Evolutionary conservation across 495 filamentous ascomycete genomes (phyloP).

Genomic region (Daldinia caldariorum): DNA sequence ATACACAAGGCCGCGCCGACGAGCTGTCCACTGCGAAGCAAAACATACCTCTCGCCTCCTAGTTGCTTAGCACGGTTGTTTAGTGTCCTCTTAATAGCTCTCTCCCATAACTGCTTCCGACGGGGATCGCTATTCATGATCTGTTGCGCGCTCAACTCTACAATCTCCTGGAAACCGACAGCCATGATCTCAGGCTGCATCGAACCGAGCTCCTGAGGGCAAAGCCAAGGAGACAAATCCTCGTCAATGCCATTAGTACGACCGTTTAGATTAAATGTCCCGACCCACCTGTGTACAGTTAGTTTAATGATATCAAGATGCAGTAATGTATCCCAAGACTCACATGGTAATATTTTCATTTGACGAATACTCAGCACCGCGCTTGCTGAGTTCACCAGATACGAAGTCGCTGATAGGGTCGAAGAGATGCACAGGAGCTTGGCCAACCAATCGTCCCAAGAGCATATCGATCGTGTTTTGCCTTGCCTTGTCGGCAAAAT

Average conservation of each 20-base stretch:
- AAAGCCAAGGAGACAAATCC: conserved; percentile 88
- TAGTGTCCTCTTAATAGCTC: conserved; percentile 77
- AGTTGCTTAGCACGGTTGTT: conserved; percentile 71
- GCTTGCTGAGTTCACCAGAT: conserved; percentile 72
- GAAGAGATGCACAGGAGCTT: conserved; percentile 83
- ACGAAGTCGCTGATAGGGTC: conserved; percentile 96
- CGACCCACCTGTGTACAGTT: conserved; percentile 73
- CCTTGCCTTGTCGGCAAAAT: conserved; percentile 90
- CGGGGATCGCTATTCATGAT: conserved; percentile 98
- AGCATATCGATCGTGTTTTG: conserved; percentile 96
- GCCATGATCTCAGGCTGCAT: conserved; percentile 80
- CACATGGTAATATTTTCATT: conserved; percentile 61
- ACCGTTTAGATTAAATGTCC: conserved; percentile 96
- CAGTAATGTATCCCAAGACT: conserved; percentile 26
- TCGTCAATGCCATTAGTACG: conserved; percentile 75
- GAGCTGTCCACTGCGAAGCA: conserved; percentile 90
- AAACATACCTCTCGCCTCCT: conserved; percentile 80
- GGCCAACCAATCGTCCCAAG: conserved; percentile 83
- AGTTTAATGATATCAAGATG: conserved; percentile 34
- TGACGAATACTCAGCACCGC: conserved; percentile 63
- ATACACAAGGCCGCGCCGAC: conserved; percentile 93
- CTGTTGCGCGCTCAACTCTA: conserved; percentile 94
- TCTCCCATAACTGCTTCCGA: conserved; percentile 86
- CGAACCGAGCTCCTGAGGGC: conserved; percentile 60
- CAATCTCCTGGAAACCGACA: conserved; percentile 97